Base-by-base conservation (phyloP, 2,329 filamentous ascomycete species). In the Venturia pyrina region DNA sequence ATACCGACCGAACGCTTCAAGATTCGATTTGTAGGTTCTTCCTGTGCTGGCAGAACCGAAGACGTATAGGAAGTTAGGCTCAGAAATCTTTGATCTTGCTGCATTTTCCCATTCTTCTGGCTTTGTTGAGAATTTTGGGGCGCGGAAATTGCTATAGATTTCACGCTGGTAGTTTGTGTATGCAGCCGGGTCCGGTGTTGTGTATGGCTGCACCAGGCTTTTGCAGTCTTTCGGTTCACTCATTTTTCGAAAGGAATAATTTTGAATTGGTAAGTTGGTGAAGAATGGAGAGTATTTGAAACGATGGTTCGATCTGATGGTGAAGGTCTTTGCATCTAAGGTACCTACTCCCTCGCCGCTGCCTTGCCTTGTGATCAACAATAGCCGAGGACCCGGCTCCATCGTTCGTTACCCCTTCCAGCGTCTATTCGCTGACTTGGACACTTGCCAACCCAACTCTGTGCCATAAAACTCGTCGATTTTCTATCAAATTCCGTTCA, bases 71-170 rank as follows among this genome's bases (percentile, higher is more conserved):
- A 77, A 78, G 68, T 77, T 78, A n/a, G 72, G 70, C 46, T 70
- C 62, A 0, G 76, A 75, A 0, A 78, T 69, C 11, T 71, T 70
- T 19, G 69, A 69, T 43, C 71, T 70, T 1, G 77, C 76, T 37
- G 73, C 71, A 7, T 70, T 69, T 66, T 78, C 75, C 76, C 76
- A 78, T 74, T 76, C 70, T 43, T 72, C 70, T 1, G 76, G 75
- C 62, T 76, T 77, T 10, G 77, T 78, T 15, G 75, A 77, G 69
- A 75, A 77, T 5, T 74, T 72, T 2, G 77, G 77, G n/a, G 69
- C 71, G 5, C 72, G 71, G 3, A 78, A 73, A 24, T 67, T 70
- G 41, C 69, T 68, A 69, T 78, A 78, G 65, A 78, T 77, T 4
- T 75, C 73, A 11, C 76, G 70, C 64, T 76, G 74, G 66, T 70